Base-by-base conservation (phyloP, 2,329 filamentous ascomycete species). In the Leptoxyphium fumago region DNA sequence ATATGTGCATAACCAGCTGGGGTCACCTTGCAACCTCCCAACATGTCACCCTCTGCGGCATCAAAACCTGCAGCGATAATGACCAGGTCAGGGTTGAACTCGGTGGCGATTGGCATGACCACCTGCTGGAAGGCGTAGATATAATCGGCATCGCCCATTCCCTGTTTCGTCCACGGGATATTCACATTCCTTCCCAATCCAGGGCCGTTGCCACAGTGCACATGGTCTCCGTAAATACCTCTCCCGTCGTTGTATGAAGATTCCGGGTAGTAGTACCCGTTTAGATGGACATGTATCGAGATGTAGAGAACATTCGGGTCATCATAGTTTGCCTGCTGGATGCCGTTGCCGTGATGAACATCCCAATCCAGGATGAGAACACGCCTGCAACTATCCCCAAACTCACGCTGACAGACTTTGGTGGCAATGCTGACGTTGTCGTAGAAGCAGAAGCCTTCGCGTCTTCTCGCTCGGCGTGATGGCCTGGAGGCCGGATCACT, bases 1-100 rank as follows among this genome's bases (percentile, higher is more conserved):
- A 98, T 96, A 59, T 98, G 89, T 11, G 88, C 85, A 60, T 96
- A 98, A 59, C 91, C 94, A 4, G 79, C 67, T 0, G 91, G 91
- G 1, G 87, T 82, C 5, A 98, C 91, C 57, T 86, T 89, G 61
- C 91, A 98, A 29, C 84, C 86, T 42, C 91, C 91, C 1, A 98
- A 74, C 57, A 91, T 81, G 61, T 98, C 91, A 10, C 91, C 91
- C 50, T 84, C 84, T 0, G 91, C 91, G 13, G 91, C 91, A 61
- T 98, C 91, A 54, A 98, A 98, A 1, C 91, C 91, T 38, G 91
- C 87, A 15, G 91, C 91, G 45, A 98, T 82, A 51, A 98, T 91
- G 26, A 96, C 88, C 14, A 98, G 69, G 59, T 98, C 91, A 0
- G 91, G 91, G 55, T 91, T 73, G 60, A 96, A 98, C 56, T 98